phyloP scores from a whole-genome alignment of 2,329 filamentous ascomycete species.

The Clarireedia hainanense region DNA sequence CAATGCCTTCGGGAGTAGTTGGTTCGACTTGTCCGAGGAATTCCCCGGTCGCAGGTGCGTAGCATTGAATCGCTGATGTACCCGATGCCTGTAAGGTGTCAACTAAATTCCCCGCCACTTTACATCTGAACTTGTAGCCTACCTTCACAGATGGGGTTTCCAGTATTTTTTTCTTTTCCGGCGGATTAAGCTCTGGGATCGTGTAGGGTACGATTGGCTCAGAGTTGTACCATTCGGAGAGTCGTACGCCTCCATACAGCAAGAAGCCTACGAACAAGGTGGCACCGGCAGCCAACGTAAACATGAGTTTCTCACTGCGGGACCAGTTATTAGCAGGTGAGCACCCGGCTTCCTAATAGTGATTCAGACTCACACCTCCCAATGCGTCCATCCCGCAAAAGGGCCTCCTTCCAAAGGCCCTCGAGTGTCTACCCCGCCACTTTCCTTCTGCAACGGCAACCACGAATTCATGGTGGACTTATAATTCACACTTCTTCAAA shows the following conservation, averaged over 20 bases:
- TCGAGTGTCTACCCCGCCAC: not conserved
- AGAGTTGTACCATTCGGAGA: slow-evolving; percentile 20
- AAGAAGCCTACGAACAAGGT: slow-evolving; percentile 17
- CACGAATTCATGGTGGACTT: no score
- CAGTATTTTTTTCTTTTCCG: slow-evolving; percentile 49
- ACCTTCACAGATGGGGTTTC: slow-evolving; percentile 55
- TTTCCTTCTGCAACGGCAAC: slow-evolving; percentile 5
- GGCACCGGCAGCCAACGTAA: slow-evolving; percentile 14
- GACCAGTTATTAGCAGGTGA: not conserved
- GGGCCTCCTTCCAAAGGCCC: slow-evolving; percentile 1
- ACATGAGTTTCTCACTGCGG: slow-evolving; percentile 18
- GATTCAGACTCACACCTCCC: slow-evolving; percentile 18
- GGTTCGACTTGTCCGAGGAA: slow-evolving; percentile 74
- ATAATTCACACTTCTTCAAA: no score
- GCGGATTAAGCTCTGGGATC: slow-evolving; percentile 54
- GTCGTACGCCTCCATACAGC: slow-evolving; percentile 17
- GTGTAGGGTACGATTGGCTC: slow-evolving; percentile 48
- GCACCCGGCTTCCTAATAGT: not conserved
- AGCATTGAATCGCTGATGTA: slow-evolving; percentile 68
- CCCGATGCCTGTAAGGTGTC: slow-evolving; percentile 42
- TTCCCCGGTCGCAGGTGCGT: slow-evolving; percentile 82
- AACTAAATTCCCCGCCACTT: slow-evolving; percentile 3
- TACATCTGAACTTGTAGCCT: not conserved
- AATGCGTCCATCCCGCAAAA: slow-evolving; percentile 16
- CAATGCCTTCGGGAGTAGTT: slow-evolving; percentile 67